Evolutionary conservation across 495 filamentous ascomycete species (phyloP), one percentile per base, ranked within the genome.

Genomic region (Terfezia claveryi): DNA sequence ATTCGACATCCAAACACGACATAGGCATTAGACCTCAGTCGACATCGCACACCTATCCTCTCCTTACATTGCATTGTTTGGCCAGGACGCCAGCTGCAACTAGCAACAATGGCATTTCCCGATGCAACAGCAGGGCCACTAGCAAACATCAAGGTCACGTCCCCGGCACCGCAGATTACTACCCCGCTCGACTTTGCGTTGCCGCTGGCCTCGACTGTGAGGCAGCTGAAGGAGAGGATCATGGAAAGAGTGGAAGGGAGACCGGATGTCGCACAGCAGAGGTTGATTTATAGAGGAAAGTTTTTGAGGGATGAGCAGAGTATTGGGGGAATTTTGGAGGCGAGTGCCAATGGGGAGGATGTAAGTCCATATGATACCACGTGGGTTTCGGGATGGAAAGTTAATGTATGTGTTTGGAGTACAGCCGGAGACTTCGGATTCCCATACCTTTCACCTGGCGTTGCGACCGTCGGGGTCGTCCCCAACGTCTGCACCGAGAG

Each of bases 221-320:
- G 57, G 38, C 62, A 64, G 50, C 55, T 65, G 32, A 65, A 65
- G 41, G 37, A 46, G 14, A 53, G 52, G 36, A 65, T 65, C 32
- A 53, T 52, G n/a, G 54, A 50, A 20, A 38, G 59, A 14, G 49
- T 65, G 50, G 57, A 59, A 12, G 59, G 53, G n/a, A 56, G 56
- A 11, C 63, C 63, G 17, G 54, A 58, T 11, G 50, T 52, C 37
- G 62, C 61, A 17, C 59, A 56, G 23, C 63, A 65, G 36, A 54
- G 57, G 8, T 12, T 65, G 17, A 65, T 65, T 14, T 65, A 65
- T 23, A 51, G 63, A 36, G 63, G 63, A 8, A 64, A 62, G 38
- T 58, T 65, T 52, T 27, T 65, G 50, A 54, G 56, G 0, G 63
- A 46, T 46, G 41, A 14, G 14, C 12, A 46, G 14, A 46, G 14